A percentile compares a stretch with the other conserved stretches of the same genome.
Evolutionary conservation across 2,329 filamentous ascomycete genomes (phyloP).

Genomic region (Teratosphaeriaceae sp.): DNA sequence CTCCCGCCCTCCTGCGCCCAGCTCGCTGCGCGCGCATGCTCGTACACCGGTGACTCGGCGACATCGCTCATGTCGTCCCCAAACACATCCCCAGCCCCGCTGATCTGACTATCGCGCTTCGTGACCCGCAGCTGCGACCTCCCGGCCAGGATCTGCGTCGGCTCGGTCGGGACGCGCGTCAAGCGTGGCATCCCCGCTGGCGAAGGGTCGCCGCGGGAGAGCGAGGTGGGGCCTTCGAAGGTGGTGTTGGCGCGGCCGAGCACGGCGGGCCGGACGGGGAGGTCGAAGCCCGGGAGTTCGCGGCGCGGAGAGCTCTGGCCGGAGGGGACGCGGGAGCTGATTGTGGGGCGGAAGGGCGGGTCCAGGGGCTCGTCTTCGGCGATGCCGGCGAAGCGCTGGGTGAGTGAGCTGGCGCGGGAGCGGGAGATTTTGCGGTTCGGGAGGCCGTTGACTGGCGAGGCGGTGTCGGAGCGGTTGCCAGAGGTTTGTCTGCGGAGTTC

Average conservation of each 20-base stretch:
- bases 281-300: conserved; percentile 37
- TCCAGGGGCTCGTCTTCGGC: conserved; percentile 49
- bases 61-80: conserved; percentile 45
- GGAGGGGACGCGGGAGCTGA: conserved; percentile 41
- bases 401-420: conserved; percentile 56
- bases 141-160: conserved; percentile 41
- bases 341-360: conserved; percentile 46
- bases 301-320: conserved; percentile 35
- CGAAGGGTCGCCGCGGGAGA: conserved; percentile 47
- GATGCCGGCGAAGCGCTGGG: conserved; percentile 50
- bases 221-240: conserved; percentile 48
- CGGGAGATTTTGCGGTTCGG: conserved; percentile 41
- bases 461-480: conserved; percentile 19
- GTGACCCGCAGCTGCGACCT: conserved; percentile 41
- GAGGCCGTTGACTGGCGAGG: conserved; percentile 22
- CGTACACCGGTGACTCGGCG: conserved; percentile 42
- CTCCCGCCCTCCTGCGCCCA: conserved; percentile 41
- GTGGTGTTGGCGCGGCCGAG: conserved; percentile 42
- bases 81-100: conserved; percentile 37
- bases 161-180: conserved; percentile 51
- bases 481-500: conserved; percentile 6
- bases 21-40: conserved; percentile 46
- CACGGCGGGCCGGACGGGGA: conserved; percentile 41
- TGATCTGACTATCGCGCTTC: conserved; percentile 19
- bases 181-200: conserved; percentile 41